Evolutionary conservation across 2,329 filamentous ascomycete species (phyloP).

Genomic region (Cladosporium sp.): DNA sequence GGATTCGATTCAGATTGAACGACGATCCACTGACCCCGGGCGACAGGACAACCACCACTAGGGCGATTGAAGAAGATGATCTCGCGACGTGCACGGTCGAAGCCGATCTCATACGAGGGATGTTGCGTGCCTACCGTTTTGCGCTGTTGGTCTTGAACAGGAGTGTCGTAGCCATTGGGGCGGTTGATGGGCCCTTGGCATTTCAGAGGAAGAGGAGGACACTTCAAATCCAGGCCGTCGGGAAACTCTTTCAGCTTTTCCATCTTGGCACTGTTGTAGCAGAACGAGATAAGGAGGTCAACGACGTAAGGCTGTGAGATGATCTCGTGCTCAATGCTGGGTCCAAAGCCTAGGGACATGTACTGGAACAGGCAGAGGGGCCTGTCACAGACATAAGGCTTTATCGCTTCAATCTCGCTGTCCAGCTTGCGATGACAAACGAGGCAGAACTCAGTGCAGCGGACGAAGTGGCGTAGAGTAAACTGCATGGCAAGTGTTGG

Average conservation of each 20-base stretch:
- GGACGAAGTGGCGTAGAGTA: conserved; percentile 71
- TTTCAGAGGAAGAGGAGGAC: conserved; percentile 42
- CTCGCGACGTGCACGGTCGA: conserved; percentile 42
- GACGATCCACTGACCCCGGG: conserved; percentile 55
- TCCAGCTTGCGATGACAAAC: conserved; percentile 73
- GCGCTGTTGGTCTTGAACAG: background rate
- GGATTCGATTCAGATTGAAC: conserved; percentile 15
- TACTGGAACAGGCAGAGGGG: conserved; percentile 84
- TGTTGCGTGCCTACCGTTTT: background rate
- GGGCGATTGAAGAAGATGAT: conserved; percentile 41
- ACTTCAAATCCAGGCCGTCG: conserved; percentile 55
- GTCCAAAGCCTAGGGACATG: conserved; percentile 80
- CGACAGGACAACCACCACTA: conserved; percentile 38
- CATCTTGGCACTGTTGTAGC: conserved; percentile 60
- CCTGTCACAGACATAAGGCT: conserved; percentile 72
- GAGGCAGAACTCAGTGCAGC: conserved; percentile 83
- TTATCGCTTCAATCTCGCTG: conserved; percentile 66
- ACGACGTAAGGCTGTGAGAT: conserved; percentile 76
- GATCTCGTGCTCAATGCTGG: conserved; percentile 83
- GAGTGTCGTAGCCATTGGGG: background rate
- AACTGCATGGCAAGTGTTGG: conserved; percentile 70
- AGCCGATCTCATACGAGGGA: conserved; percentile 28
- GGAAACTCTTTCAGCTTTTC: conserved; percentile 56
- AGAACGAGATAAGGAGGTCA: conserved; percentile 80
- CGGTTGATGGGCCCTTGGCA: background rate